Evolutionary conservation across 164 flowering plant genomes (phyloP), one percentile per base, ranked within the genome.

Genomic region (Dillenia suffruticosa): DNA sequence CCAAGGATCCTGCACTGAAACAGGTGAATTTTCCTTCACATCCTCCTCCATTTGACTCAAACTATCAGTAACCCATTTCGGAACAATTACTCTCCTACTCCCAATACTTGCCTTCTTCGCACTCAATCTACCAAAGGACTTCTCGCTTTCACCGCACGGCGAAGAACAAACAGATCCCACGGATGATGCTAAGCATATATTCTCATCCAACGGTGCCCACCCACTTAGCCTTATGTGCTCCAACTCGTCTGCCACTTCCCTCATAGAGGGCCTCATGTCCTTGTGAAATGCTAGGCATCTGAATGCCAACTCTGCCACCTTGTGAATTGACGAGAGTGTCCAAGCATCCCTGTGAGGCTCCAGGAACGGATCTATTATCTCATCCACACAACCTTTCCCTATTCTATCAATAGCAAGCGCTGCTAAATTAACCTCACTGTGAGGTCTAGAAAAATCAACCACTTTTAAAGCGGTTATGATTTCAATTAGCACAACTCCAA

Each of bases 1-100:
- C 97, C 97, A 92, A 56, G 81, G 79, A 62, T 84, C 96, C 54
- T 84, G 85, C 51, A 85, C 85, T 32, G 94, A 90, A 57, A 88
- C 83, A 9, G 93, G 93, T 11, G 96, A 92, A 58, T 70, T 64
- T 26, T 79, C 89, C 49, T 74, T 76, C 54, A 57, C 65, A 63
- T 71, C 81, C 58, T 71, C 81, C 58, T 72, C 83, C 63, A 64
- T 60, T 8, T 72, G 40, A 12, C 62, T 43, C 12, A 74, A 62
- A 59, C 54, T 63, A 49, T 73, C 77, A 2, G 48, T 32, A 0
- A 15, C 26, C 64, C 54, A 72, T 51, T 59, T 70, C 0, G 82
- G 72, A 64, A 81, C 74, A 40, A 77, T n/a, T 46, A 77, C 51
- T 64, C 79, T 79, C 49, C 65, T 70, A 54, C 84, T 79, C 49